Base-by-base conservation (phyloP, 108 stramenopile genomes). In the Schizochytrium sp. region DNA sequence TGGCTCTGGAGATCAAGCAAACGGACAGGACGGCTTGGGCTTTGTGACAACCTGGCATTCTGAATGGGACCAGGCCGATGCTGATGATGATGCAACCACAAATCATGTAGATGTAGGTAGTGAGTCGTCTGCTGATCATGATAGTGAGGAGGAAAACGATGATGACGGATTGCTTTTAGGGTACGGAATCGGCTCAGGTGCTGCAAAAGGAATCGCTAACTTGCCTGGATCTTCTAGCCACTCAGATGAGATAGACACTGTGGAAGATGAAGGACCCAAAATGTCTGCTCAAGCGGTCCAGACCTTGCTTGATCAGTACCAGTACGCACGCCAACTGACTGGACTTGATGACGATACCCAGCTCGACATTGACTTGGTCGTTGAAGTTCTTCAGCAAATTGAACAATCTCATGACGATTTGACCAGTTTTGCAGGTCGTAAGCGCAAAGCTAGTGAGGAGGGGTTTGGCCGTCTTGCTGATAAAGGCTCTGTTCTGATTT, bases 401-500 rank as follows among this genome's bases (percentile, higher is more conserved):
- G 76, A 83, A 53, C 47, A 49, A 40, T 89, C 87, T 3, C 56
- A 57, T 5, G 47, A 89, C 87, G 44, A 89, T 12, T 46, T 44
- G 13, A 7, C 41, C 28, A 15, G 87, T 41, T 88, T 57, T 28
- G 55, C 58, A 0, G 28, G 57, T 55, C 87, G 87, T 8, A 87
- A 87, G 87, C 50, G 55, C 19, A 72, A 72, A 49, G 41, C 41
- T 3, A 28, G 46, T 8, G 72, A 47, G 3, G 88, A 12, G 4
- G 88, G 46, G 38, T 69, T 69, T 69, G 64, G 64, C 5, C 64
- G 64, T 69, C 64, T 69, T 44, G 64, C 64, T 0, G 64, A 89
- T 8, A 72, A 90, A 12, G 96, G 95, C 17, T 94, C 96, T 2
- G 94, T 98, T 53, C 93, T 98, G 28, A 95, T 97, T 7, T 98